Percentiles rank a stretch among this genome's conserved stretches.
phyloP scores from a whole-genome alignment of 208 protist genomes.

The Trypanosomatidae sp. region DNA sequence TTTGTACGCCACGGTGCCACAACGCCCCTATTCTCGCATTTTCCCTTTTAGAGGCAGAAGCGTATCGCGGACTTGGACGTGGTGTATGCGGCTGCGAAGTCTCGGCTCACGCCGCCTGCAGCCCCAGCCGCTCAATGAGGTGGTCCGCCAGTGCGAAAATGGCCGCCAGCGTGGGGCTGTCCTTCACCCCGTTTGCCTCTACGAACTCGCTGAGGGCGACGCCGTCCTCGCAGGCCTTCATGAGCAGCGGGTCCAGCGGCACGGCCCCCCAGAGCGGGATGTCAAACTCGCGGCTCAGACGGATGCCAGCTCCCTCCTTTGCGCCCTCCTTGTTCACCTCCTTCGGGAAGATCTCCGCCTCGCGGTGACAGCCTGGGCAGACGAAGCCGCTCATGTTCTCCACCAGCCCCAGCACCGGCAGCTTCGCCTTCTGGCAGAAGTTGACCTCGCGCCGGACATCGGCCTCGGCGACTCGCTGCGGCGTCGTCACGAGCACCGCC shows the following conservation, averaged over 20 bases:
- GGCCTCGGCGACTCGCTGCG: slow-evolving; percentile 97
- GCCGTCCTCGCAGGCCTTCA: slow-evolving; percentile 92
- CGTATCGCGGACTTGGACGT: no score
- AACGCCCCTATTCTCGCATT: no score
- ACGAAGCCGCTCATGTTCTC: slow-evolving; percentile 99
- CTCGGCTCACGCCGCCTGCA: slow-evolving; percentile 23
- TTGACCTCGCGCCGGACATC: slow-evolving; percentile 98
- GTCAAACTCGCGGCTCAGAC: slow-evolving; percentile 77
- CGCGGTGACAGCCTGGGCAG: slow-evolving; percentile 93
- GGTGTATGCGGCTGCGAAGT: no score
- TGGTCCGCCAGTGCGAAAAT: slow-evolving; percentile 43
- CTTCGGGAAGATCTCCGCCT: slow-evolving; percentile 93
- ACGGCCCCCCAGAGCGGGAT: slow-evolving; percentile 88
- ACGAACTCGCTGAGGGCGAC: slow-evolving; percentile 52
- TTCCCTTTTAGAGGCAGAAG: no score
- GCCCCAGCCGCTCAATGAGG: slow-evolving; percentile 43
- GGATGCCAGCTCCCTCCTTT: slow-evolving; percentile 54
- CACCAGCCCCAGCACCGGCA: slow-evolving; percentile 98
- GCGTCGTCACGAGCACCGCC: slow-evolving; percentile 97
- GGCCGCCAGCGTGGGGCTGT: slow-evolving; percentile 47
- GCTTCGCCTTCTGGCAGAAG: slow-evolving; percentile 98
- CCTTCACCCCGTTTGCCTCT: slow-evolving; percentile 20
- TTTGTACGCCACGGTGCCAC: no score
- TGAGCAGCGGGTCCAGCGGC: slow-evolving; percentile 89
- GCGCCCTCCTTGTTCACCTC: slow-evolving; percentile 26